Conservation (phyloP, 2,329 filamentous ascomycete species). For the Lasiodiplodia theobromae region DNA sequence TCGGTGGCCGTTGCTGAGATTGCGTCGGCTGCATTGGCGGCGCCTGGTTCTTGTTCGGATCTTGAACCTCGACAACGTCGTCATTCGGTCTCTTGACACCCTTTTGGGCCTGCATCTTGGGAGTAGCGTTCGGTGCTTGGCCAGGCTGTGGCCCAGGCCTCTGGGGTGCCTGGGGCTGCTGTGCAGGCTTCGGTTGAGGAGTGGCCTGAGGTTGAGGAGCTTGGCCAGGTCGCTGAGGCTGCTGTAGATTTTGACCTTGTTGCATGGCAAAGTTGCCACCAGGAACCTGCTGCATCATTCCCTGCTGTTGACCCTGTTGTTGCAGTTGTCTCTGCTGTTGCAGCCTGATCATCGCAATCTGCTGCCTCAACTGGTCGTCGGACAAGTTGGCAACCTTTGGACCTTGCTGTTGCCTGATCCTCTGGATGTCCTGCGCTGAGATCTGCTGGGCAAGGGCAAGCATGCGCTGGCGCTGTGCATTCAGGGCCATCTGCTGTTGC, state of each 20-base stretch:
- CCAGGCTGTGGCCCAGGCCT: constrained; percentile 34
- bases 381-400: constrained; percentile 38
- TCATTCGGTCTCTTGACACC: constrained; percentile 50
- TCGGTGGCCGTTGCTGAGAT: constrained; percentile 41
- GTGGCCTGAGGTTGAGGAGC: constrained; percentile 21
- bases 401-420: constrained; percentile 30
- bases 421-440: constrained; percentile 30
- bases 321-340: constrained; percentile 43
- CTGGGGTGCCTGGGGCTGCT: constrained; percentile 35
- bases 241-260: constrained; percentile 35
- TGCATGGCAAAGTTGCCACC: constrained; percentile 27
- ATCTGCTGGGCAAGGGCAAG: constrained; percentile 17
- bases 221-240: constrained; percentile 39
- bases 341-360: constrained; percentile 39
- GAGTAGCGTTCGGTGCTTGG: constrained; percentile 36
- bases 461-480: constrained; percentile 21
- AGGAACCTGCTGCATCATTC: constrained; percentile 41
- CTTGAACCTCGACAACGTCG: constrained; percentile 50
- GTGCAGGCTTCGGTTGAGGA: constrained; percentile 35
- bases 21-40: constrained; percentile 44
- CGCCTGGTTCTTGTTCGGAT: constrained; percentile 44
- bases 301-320: constrained; percentile 39
- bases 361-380: constrained; percentile 52
- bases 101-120: constrained; percentile 38
- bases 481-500: constrained; percentile 23